Conservation (phyloP, 202 grass and related monocot species). For the Schoenoplectus triqueter region DNA sequence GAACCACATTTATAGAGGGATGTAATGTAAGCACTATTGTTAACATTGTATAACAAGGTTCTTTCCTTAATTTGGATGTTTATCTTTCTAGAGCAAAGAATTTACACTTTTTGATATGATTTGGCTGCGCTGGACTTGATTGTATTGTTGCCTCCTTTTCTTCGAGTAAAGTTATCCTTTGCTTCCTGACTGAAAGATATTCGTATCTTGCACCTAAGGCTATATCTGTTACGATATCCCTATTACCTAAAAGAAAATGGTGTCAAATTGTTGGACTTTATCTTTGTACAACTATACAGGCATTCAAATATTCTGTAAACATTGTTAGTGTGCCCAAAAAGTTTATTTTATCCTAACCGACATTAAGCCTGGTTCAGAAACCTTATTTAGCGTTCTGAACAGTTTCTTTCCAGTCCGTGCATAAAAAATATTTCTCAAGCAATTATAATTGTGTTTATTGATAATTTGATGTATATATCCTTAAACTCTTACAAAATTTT, state of each 20-base stretch:
- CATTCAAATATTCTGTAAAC: neutral
- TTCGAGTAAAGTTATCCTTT: constrained; percentile 52
- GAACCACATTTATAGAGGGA: neutral
- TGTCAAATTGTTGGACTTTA: neutral
- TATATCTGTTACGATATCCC: neutral
- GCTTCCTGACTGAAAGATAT: constrained; percentile 53
- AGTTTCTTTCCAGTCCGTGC: too few species aligned
- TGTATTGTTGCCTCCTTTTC: constrained; percentile 28
- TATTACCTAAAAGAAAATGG: too few species aligned
- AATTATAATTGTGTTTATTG: neutral
- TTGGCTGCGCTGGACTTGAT: constrained; percentile 7
- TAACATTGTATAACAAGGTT: constrained; percentile 2
- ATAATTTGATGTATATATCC: neutral
- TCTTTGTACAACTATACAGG: neutral
- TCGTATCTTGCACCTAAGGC: constrained; percentile 52
- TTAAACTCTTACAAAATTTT: neutral
- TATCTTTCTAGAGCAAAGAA: constrained; percentile 28
- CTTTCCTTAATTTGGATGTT: constrained; percentile 35
- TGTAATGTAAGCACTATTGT: neutral
- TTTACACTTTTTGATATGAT: constrained; percentile 24
- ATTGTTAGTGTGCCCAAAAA: neutral
- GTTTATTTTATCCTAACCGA: neutral
- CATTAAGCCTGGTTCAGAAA: neutral
- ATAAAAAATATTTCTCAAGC: neutral
- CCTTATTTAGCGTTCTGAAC: neutral